Evolutionary conservation across 202 grass and related monocot genomes (phyloP).

Genomic region (Saccharum hybrid): DNA sequence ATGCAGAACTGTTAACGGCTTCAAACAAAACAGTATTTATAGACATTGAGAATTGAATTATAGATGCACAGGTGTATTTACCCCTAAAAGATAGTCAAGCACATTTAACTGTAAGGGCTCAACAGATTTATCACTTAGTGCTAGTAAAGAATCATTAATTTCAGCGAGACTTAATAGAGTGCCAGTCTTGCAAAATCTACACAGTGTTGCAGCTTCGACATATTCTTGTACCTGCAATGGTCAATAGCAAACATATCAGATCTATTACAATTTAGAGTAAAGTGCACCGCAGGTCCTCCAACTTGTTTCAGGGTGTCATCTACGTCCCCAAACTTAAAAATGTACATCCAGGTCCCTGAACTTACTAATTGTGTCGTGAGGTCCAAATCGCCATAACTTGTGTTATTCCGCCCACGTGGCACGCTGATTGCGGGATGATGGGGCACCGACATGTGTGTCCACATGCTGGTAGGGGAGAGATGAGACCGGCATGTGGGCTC

Average conservation of each 20-base stretch:
- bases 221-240: slow-evolving; percentile 93
- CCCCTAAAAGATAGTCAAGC: slow-evolving; percentile 92
- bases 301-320: background rate
- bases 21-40: slow-evolving; percentile 10
- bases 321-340: background rate
- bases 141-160: slow-evolving; percentile 89
- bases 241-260: slow-evolving; percentile 30
- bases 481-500: background rate
- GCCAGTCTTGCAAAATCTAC: slow-evolving; percentile 91
- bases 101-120: slow-evolving; percentile 94
- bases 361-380: background rate
- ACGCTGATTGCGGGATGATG: background rate
- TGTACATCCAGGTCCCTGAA: background rate
- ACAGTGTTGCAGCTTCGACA: slow-evolving; percentile 88
- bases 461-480: background rate
- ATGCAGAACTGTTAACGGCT: slow-evolving; percentile 30
- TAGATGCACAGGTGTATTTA: slow-evolving; percentile 49
- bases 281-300: background rate
- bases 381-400: background rate
- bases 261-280: slow-evolving; percentile 5
- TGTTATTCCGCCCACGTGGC: background rate
- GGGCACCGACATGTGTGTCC: background rate
- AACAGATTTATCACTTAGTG: slow-evolving; percentile 66
- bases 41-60: background rate
- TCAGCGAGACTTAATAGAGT: slow-evolving; percentile 85